A percentile compares a stretch with the other conserved stretches of the same genome.
These are phyloP conservation scores for Chamaenerion angustifolium DNA, from an alignment of 345 rosid species.

Conservation along the genomic window DNA sequence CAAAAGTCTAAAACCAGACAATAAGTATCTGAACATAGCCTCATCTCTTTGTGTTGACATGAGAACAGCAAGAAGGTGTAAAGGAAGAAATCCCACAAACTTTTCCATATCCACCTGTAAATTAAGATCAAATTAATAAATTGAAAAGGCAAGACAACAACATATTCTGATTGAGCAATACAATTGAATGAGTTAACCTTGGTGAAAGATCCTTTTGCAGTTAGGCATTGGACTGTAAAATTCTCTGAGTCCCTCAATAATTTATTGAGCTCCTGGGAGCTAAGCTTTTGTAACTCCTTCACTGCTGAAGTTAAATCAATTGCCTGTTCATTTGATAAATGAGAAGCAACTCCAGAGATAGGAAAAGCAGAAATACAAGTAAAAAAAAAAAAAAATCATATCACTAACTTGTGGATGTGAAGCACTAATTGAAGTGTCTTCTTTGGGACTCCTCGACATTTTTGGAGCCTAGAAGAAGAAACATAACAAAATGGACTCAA, in stretches of 20 bases:
- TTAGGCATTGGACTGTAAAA: constrained; percentile 25
- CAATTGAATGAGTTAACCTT: constrained; percentile 33
- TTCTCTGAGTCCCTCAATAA: constrained; percentile 56
- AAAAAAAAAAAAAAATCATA: not conserved
- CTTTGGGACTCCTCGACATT: not conserved
- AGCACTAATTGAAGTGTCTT: constrained; percentile 1
- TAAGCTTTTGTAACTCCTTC: constrained; percentile 53
- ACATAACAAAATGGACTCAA: too few species aligned
- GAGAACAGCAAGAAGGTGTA: constrained; percentile 68
- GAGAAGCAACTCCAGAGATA: not conserved
- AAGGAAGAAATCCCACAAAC: constrained; percentile 54
- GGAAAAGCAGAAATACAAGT: not conserved
- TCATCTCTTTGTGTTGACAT: constrained; percentile 44
- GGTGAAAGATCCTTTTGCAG: constrained; percentile 22
- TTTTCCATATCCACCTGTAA: constrained; percentile 82
- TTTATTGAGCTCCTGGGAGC: constrained; percentile 54
- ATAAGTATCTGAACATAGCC: constrained; percentile 27
- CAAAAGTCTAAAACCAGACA: constrained; percentile 62
- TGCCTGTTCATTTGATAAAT: constrained; percentile 18
- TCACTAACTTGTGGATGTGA: constrained; percentile 4
- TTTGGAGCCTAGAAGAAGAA: not conserved
- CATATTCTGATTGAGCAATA: not conserved
- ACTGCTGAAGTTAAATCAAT: constrained; percentile 56
- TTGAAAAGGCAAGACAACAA: not conserved
- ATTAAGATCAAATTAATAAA: not conserved